Base-by-base conservation (phyloP, 257 asterid genomes). In the Salvia splendens region DNA sequence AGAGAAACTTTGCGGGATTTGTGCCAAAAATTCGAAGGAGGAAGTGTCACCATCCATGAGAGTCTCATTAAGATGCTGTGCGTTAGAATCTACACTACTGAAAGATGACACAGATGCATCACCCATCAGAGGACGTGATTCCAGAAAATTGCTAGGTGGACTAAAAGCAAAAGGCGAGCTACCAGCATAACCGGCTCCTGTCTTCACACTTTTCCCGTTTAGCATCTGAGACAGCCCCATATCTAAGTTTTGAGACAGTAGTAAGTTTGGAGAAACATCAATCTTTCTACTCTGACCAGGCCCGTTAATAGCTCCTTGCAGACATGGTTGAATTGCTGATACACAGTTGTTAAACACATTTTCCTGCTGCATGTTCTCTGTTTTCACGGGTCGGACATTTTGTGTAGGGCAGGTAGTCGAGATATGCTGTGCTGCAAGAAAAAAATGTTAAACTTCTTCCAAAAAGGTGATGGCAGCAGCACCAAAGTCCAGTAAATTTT, bases 21-120 rank as follows among this genome's bases (percentile, higher is more conserved):
- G 92, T 40, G 81, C 79, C 68, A 83, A 74, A 74, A 71, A 83
- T 54, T 87, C 95, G 58, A 82, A 89, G 33, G 90, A 72, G 60
- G 87, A 65, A 70, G 80, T 52, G 51, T 85, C 95, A 11, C 83
- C 87, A 64, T 84, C 94, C 84, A 84, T 73, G 17, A 85, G 77
- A 46, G 86, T 52, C 64, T 73, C 92, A 33, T 78, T 82, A 46
- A 83, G 57, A 73, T 87, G 86, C 45, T 85, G 89, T 3, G 89
- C 80, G 49, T 79, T 84, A 55, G 95, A 78, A 63, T 82, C 92
- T 10, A 80, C 87, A 67, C 88, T 79, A 65, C 89, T 79, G 75
- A 81, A 86, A 68, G 91, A 81, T 33, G 87, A 67, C 17, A 82
- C 86, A 70, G 94, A 77, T 52, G 86, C 85, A 82, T 86, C 92